phyloP scores from a whole-genome alignment of 2,329 filamentous ascomycete genomes.

The Fusarium chlamydosporum region DNA sequence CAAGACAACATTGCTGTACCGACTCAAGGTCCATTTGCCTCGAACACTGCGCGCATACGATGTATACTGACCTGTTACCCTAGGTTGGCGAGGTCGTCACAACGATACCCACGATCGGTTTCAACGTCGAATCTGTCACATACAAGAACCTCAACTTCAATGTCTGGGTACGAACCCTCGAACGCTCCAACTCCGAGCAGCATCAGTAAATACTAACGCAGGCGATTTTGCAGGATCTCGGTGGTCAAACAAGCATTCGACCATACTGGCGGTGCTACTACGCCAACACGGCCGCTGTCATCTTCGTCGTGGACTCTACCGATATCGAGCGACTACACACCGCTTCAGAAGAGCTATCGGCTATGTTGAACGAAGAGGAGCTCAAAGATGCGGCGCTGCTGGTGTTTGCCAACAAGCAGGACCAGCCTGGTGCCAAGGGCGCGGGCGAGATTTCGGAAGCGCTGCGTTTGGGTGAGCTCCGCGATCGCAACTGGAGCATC shows the following conservation, averaged over 20 bases:
- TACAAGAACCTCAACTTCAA: constrained; percentile 99
- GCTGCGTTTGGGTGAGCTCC: constrained; percentile 87
- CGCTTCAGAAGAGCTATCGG: constrained; percentile 89
- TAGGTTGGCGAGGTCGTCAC: constrained; percentile 99
- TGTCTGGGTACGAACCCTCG: constrained; percentile 81
- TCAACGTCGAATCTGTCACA: constrained; percentile 98
- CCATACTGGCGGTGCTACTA: constrained; percentile 99
- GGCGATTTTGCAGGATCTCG: constrained; percentile 76
- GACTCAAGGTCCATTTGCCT: constrained; percentile 79
- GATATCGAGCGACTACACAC: constrained; percentile 96
- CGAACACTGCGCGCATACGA: background rate
- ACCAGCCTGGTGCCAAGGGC: constrained; percentile 96
- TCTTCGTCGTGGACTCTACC: constrained; percentile 98
- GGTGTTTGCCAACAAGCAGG: constrained; percentile 99
- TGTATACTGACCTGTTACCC: constrained; percentile 38
- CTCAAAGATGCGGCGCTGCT: constrained; percentile 91
- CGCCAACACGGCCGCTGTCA: constrained; percentile 96
- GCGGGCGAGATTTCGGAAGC: constrained; percentile 97
- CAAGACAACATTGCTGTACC: constrained; percentile 97
- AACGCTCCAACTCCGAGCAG: background rate
- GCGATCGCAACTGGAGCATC: constrained; percentile 99
- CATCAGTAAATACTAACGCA: constrained; percentile 22
- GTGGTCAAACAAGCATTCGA: constrained; percentile 97
- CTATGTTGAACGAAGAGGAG: constrained; percentile 98
- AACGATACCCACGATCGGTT: constrained; percentile 98